Percentiles rank a stretch among this genome's conserved stretches.
Conservation (phyloP, 257 asterid genomes). For the Echites panduratus region DNA sequence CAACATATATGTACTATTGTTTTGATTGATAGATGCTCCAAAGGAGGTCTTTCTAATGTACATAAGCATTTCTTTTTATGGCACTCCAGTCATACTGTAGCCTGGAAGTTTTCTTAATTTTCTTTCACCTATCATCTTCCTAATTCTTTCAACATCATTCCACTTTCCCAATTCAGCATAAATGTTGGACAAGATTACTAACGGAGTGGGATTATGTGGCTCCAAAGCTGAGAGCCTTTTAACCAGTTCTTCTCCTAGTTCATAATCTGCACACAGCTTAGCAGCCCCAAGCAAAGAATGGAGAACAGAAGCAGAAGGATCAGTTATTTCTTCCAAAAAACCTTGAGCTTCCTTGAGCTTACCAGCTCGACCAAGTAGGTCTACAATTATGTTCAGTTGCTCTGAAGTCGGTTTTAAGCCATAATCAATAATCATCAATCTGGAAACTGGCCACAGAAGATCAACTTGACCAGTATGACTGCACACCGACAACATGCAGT, state of each 20-base stretch:
- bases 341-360: slow-evolving; percentile 60
- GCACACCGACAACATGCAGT: slow-evolving; percentile 69
- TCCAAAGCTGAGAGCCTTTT: slow-evolving; percentile 50
- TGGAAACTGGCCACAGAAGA: slow-evolving; percentile 55
- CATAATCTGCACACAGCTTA: slow-evolving; percentile 43
- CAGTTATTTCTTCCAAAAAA: slow-evolving; percentile 47
- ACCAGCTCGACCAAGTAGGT: slow-evolving; percentile 77
- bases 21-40: background rate
- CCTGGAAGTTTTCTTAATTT: slow-evolving; percentile 57
- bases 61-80: slow-evolving; percentile 21
- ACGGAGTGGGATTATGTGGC: slow-evolving; percentile 66
- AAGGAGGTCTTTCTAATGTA: slow-evolving; percentile 2
- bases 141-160: slow-evolving; percentile 59
- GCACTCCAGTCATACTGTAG: slow-evolving; percentile 40
- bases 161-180: slow-evolving; percentile 76
- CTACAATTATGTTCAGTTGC: slow-evolving; percentile 56
- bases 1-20: background rate
- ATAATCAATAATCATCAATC: slow-evolving; percentile 40
- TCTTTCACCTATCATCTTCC: slow-evolving; percentile 46
- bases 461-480: slow-evolving; percentile 59
- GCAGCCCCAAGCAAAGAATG: slow-evolving; percentile 74
- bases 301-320: slow-evolving; percentile 38
- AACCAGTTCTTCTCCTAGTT: slow-evolving; percentile 60
- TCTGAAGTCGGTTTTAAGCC: slow-evolving; percentile 56
- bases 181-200: slow-evolving; percentile 73